A percentile compares a stretch with the other conserved stretches of the same genome.
phyloP scores from a whole-genome alignment of 1,139 yeast species.

The Spathaspora sp. region DNA sequence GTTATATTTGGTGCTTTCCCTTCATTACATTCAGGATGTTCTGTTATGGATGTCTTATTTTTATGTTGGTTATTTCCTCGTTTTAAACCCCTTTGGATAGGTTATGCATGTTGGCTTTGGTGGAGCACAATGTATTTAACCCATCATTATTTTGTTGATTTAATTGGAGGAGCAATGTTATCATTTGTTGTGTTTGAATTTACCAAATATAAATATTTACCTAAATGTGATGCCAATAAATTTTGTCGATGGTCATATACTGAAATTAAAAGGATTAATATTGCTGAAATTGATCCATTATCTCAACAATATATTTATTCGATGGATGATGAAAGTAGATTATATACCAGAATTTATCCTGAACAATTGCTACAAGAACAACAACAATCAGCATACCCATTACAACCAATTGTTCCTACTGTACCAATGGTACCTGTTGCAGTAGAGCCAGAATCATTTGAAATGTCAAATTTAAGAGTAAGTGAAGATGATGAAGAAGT shows the following conservation, averaged over 20 bases:
- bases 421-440: conserved; percentile 4
- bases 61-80: conserved; percentile 79
- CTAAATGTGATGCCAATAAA: conserved; percentile 59
- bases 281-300: conserved; percentile 36
- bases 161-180: conserved; percentile 84
- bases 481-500: conserved; percentile 25
- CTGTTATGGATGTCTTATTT: conserved; percentile 90
- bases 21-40: conserved; percentile 89
- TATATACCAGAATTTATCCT: conserved; percentile 9
- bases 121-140: conserved; percentile 98
- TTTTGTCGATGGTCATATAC: conserved; percentile 87
- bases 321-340: conserved; percentile 13
- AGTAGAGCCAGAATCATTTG: conserved; percentile 12
- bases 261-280: conserved; percentile 27
- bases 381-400: conserved; percentile 5
- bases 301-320: conserved; percentile 14
- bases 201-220: conserved; percentile 73
- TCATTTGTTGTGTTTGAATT: conserved; percentile 70
- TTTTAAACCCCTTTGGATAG: conserved; percentile 59
- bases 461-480: conserved; percentile 22
- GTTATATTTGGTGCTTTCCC: conserved; percentile 98
- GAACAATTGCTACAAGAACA: too few relatives aligned
- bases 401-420: conserved; percentile 5
- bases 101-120: conserved; percentile 90
- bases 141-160: conserved; percentile 91